phyloP scores from a whole-genome alignment of 1,284 basidiomycete species.

The Ustilago xerochloae region DNA sequence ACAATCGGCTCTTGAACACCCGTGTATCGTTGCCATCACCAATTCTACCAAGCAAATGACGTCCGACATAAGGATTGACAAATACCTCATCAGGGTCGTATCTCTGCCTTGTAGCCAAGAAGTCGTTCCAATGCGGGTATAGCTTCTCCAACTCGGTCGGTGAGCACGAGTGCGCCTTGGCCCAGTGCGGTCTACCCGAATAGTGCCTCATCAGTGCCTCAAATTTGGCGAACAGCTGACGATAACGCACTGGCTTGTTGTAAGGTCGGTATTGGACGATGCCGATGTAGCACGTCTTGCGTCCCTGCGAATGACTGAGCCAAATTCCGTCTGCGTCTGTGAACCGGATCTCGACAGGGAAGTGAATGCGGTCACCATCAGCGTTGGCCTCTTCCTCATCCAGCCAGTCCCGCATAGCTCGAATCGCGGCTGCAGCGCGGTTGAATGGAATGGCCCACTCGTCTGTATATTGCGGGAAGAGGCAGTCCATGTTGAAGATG shows the following conservation, averaged over 20 bases:
- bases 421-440: conserved; percentile 74
- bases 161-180: conserved; percentile 85
- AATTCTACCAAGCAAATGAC: conserved; percentile 71
- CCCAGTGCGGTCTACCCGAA: conserved; percentile 94
- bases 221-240: conserved; percentile 81
- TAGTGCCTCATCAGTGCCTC: conserved; percentile 80
- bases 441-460: conserved; percentile 90
- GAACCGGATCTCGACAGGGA: conserved; percentile 92
- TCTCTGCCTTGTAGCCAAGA: conserved; percentile 76
- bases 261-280: conserved; percentile 95
- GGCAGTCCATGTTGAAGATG: conserved; percentile 68
- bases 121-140: conserved; percentile 88
- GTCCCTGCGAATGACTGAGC: conserved; percentile 86
- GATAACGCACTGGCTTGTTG: conserved; percentile 86
- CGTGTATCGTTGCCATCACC: conserved; percentile 46
- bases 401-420: conserved; percentile 81
- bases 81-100: conserved; percentile 86
- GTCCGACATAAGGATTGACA: conserved; percentile 72
- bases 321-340: conserved; percentile 90
- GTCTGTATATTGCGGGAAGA: conserved; percentile 66
- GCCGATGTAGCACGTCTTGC: conserved; percentile 91
- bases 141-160: conserved; percentile 76
- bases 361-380: conserved; percentile 84
- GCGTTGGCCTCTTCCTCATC: conserved; percentile 75
- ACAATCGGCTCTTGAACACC: conserved; percentile 53